phyloP scores from a whole-genome alignment of 805 yeast genomes.

The Metschnikowia cubensis region DNA sequence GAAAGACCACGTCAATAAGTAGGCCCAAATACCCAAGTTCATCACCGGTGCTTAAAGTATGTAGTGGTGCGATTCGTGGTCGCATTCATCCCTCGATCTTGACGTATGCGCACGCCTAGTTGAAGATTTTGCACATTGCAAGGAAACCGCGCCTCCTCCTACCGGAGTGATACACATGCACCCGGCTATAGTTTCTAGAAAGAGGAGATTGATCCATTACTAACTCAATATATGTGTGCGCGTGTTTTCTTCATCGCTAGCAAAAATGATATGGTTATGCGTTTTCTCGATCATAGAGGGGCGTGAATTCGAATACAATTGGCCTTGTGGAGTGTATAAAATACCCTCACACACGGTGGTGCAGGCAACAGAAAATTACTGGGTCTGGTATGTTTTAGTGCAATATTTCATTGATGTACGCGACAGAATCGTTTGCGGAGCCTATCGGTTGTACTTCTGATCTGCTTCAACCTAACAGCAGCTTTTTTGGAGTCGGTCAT shows the following conservation, averaged over 20 bases:
- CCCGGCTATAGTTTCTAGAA: not conserved
- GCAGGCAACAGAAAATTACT: no score
- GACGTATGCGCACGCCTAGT: not conserved
- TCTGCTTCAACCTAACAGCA: slow-evolving; percentile 6
- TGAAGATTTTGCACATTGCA: not conserved
- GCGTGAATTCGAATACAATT: not conserved
- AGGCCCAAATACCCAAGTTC: slow-evolving; percentile 17
- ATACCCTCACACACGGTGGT: not conserved
- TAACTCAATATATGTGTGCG: not conserved
- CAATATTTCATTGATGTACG: not conserved
- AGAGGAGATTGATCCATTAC: not conserved
- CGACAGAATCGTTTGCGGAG: slow-evolving; percentile 4
- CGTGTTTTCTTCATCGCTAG: not conserved
- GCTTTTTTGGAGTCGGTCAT: slow-evolving; percentile 10
- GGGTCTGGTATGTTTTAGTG: not conserved
- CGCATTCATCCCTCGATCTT: not conserved
- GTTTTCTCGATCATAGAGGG: not conserved
- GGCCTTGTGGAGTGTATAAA: not conserved
- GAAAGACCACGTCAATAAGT: slow-evolving; percentile 14
- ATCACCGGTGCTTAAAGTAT: not conserved
- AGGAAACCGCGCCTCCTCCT: not conserved
- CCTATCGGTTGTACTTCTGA: slow-evolving; percentile 8
- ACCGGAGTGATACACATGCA: not conserved
- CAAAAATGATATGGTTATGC: not conserved
- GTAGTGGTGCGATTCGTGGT: not conserved